These are phyloP conservation scores for Phytophthora pistaciae DNA, from an alignment of 352 stramenopile species.

Conservation along the genomic window DNA sequence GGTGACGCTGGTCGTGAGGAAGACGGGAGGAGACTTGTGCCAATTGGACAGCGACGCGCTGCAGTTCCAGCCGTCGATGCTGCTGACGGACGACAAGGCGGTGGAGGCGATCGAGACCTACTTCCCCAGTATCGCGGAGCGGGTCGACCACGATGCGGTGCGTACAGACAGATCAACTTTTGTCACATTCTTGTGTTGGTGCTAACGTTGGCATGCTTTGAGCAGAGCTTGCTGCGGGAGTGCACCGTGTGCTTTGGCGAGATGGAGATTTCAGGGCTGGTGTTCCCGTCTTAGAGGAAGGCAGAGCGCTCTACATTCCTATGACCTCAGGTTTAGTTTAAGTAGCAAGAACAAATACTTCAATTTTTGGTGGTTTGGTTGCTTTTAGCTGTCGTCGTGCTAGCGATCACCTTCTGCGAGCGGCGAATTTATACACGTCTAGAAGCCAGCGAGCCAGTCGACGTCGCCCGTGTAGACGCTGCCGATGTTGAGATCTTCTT, in stretches of 20 bases:
- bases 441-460: constrained; percentile 83
- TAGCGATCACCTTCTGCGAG: constrained; percentile 4
- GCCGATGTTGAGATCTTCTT: constrained; percentile 77
- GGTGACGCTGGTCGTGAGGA: constrained; percentile 52
- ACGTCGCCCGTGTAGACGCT: constrained; percentile 72
- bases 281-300: constrained; percentile 25
- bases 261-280: constrained; percentile 44
- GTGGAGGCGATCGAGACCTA: background rate
- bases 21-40: constrained; percentile 72
- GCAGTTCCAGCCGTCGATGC: constrained; percentile 46
- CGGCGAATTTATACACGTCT: constrained; percentile 43
- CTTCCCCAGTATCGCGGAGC: background rate
- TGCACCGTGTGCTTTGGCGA: constrained; percentile 61
- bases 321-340: no score
- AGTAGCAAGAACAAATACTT: constrained; percentile 43
- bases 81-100: constrained; percentile 13
- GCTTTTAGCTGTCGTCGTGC: background rate
- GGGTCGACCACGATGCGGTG: background rate
- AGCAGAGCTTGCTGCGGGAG: constrained; percentile 44
- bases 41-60: constrained; percentile 56
- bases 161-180: background rate
- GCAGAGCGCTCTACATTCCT: no score
- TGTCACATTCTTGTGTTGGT: no score
- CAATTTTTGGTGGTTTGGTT: constrained; percentile 22
- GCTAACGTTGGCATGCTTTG: background rate